A percentile compares a stretch with the other conserved stretches of the same genome.
phyloP scores from a whole-genome alignment of 305 asterid species.

The Andrographis paniculata region DNA sequence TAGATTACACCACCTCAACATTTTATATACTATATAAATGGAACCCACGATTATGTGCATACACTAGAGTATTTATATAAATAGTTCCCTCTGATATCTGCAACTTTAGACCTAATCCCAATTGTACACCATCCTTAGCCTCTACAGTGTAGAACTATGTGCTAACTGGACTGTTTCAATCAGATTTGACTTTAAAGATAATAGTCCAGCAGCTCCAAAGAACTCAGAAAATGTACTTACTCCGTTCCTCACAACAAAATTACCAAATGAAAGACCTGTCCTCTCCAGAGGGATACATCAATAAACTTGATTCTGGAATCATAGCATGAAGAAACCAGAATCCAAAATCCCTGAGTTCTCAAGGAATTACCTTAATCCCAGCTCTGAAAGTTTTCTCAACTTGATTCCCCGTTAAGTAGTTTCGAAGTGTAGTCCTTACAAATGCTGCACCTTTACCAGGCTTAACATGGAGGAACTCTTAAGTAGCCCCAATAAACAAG shows the following conservation, averaged over 20 bases:
- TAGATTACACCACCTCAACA: too few species aligned
- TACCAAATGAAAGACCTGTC: not conserved
- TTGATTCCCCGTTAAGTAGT: constrained; percentile 68
- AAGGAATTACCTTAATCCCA: constrained; percentile 71
- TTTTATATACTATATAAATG: too few species aligned
- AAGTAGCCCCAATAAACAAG: constrained; percentile 11
- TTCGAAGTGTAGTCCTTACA: constrained; percentile 81
- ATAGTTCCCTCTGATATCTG: too few species aligned
- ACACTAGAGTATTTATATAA: too few species aligned
- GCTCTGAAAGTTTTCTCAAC: constrained; percentile 88
- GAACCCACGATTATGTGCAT: too few species aligned
- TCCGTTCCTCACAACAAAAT: not conserved
- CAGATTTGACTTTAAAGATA: too few species aligned
- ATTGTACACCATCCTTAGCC: too few species aligned
- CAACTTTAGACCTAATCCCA: too few species aligned
- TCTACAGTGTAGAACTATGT: too few species aligned
- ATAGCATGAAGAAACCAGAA: constrained; percentile 1
- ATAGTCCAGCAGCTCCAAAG: not conserved
- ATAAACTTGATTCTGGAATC: not conserved
- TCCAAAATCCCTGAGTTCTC: not conserved
- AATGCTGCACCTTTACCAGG: constrained; percentile 98
- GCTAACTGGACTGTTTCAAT: too few species aligned
- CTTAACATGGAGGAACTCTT: constrained; percentile 94
- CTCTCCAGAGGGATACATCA: not conserved
- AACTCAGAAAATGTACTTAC: not conserved